Base-by-base conservation (phyloP, 176 grass and related monocot genomes). In the Musa itinerans region DNA sequence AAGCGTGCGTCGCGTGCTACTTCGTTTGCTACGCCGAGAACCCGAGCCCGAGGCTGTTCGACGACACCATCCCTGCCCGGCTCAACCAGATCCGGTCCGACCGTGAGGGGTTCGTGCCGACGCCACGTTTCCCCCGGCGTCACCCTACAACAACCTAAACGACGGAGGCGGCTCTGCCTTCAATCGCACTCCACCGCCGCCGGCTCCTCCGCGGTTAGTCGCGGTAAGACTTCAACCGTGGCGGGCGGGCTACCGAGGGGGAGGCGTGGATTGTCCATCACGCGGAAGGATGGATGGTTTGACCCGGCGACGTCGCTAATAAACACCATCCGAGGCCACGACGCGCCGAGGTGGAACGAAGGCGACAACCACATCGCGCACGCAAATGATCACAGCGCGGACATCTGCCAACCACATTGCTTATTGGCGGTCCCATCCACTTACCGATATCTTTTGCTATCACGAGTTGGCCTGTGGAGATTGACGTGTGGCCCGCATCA, bases 1-100 rank as follows among this genome's bases (percentile, higher is more conserved):
- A 99, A 72, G 95, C 95, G 2, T 99, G 95, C 85, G 88, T 99
- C 2, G 91, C 84, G 1, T 99, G 95, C 86, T 99, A 94, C 86
- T 99, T 83, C 76, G 88, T 99, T 14, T 99, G 88, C 90, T 94
- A 78, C 84, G 95, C 95, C 54, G 95, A 99, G 83, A 94, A 92
- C 81, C 90, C 95, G 0, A 6, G 0, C 0, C 76, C 86, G 12
- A 78, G 86, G 70, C 76, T 89, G 69, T 99, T 99, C 78, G 86
- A 94, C 83, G 6, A 1, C 11, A 89, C 84, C 81, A 92, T 99
- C 17, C 76, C 54, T 2, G 66, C 87, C 0, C 88, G 81, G 62
- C 83, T 99, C 17, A 0, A 2, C 0, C 65, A 73, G 73, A 92
- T 94, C 69, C 11, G 15, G 62, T 69, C 83, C 4, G 65, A 11